Evolutionary conservation across 352 stramenopile genomes (phyloP).

Genomic region (Phytophthora syringae): DNA sequence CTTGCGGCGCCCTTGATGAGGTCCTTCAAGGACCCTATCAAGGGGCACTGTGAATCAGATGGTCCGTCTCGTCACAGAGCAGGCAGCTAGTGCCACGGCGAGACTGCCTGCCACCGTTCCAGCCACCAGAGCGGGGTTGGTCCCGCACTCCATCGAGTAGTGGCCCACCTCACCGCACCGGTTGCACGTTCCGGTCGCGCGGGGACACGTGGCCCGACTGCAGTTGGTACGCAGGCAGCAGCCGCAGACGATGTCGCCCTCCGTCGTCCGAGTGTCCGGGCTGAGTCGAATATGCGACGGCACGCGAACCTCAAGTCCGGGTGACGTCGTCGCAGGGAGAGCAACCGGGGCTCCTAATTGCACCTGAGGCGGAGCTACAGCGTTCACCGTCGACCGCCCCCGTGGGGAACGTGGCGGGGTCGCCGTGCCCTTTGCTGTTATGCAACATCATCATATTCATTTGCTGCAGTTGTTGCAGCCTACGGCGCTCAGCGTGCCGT

Average conservation of each 20-base stretch:
- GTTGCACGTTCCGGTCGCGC: not conserved
- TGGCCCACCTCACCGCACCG: not conserved
- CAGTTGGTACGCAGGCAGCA: not conserved
- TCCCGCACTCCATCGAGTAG: constrained; percentile 3
- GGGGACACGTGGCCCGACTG: not conserved
- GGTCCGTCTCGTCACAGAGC: not conserved
- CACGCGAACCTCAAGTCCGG: not conserved
- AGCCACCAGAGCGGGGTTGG: not conserved
- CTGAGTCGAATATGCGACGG: not conserved
- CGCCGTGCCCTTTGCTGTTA: not conserved
- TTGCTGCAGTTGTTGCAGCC: not conserved
- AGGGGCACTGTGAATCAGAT: not conserved
- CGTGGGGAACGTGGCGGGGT: too few relatives aligned
- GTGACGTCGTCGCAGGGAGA: not conserved
- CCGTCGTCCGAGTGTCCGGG: not conserved
- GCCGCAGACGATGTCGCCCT: constrained; percentile 1
- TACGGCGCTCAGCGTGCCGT: not conserved
- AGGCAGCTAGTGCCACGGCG: not conserved
- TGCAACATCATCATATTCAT: not conserved
- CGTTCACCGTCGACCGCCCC: not conserved
- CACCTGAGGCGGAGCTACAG: not conserved
- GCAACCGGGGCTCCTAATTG: too few relatives aligned
- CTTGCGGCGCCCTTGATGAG: not conserved
- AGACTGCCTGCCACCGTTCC: not conserved
- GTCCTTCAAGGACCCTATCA: not conserved